Evolutionary conservation across 2,329 filamentous ascomycete species (phyloP).

Genomic region (Alternaria metachromatica): DNA sequence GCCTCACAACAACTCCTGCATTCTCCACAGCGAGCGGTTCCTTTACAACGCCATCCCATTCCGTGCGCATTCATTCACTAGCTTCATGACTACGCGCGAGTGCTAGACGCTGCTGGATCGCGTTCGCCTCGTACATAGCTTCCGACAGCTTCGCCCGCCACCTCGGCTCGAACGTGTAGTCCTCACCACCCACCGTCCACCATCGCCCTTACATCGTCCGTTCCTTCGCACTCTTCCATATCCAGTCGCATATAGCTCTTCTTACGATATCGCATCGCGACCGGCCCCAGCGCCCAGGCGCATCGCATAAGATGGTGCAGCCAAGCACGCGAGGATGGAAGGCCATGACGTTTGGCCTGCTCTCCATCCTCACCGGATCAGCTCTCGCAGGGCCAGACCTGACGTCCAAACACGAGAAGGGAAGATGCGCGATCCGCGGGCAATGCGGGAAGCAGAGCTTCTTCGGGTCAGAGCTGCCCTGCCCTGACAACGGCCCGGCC

Average conservation of each 20-base stretch:
- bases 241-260: not conserved
- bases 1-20: conserved; percentile 5
- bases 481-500: conserved; percentile 87
- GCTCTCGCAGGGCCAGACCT: conserved; percentile 41
- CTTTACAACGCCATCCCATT: not conserved
- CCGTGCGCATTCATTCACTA: not conserved
- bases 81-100: not conserved
- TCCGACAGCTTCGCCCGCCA: conserved; percentile 19
- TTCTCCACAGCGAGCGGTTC: not conserved
- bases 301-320: conserved; percentile 27
- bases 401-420: conserved; percentile 74
- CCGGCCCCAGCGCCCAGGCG: conserved; percentile 18
- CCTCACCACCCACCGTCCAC: not conserved
- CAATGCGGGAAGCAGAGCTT: conserved; percentile 90
- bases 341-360: conserved; percentile 33
- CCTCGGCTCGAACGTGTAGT: conserved; percentile 14
- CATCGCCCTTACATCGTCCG: not conserved
- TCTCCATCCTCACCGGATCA: conserved; percentile 37
- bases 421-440: conserved; percentile 87
- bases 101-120: not conserved
- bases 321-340: conserved; percentile 32
- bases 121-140: not conserved
- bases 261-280: not conserved
- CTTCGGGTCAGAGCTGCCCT: conserved; percentile 89
- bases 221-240: not conserved